Conservation (phyloP, 306 rosid species). For the Malus sieversii region DNA sequence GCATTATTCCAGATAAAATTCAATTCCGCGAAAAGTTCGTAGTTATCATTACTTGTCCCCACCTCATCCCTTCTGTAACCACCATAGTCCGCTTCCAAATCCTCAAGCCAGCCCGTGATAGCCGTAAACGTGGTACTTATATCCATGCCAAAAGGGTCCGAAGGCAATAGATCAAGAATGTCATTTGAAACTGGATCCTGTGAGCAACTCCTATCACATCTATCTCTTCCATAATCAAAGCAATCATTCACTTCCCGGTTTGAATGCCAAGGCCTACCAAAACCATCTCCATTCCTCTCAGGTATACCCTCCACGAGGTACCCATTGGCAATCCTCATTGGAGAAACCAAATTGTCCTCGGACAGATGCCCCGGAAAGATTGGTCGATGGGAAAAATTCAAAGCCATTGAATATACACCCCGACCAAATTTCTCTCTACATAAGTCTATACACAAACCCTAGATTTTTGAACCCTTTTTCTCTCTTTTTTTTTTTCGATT, state of each 20-base stretch:
- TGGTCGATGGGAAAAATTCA: slow-evolving; percentile 47
- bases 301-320: slow-evolving; percentile 45
- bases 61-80: slow-evolving; percentile 39
- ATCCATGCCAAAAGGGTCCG: slow-evolving; percentile 88
- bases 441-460: slow-evolving; percentile 4
- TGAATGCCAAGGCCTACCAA: slow-evolving; percentile 43
- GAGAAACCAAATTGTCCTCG: slow-evolving; percentile 40
- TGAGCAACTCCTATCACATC: slow-evolving; percentile 42
- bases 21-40: slow-evolving; percentile 54
- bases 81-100: slow-evolving; percentile 57
- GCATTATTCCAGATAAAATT: slow-evolving; percentile 60
- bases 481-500: background rate
- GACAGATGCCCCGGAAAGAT: slow-evolving; percentile 31
- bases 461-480: slow-evolving; percentile 4
- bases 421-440: slow-evolving; percentile 13
- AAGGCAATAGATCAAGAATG: slow-evolving; percentile 79
- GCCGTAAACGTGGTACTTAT: slow-evolving; percentile 64
- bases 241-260: slow-evolving; percentile 43
- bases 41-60: slow-evolving; percentile 30
- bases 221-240: slow-evolving; percentile 59
- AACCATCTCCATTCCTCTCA: slow-evolving; percentile 51
- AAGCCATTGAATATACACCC: slow-evolving; percentile 32
- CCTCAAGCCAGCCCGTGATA: slow-evolving; percentile 76
- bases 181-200: slow-evolving; percentile 64
- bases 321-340: slow-evolving; percentile 60